These are phyloP conservation scores for Amylostereum chailletii DNA, from an alignment of 1,284 basidiomycete species.

Conservation along the genomic window DNA sequence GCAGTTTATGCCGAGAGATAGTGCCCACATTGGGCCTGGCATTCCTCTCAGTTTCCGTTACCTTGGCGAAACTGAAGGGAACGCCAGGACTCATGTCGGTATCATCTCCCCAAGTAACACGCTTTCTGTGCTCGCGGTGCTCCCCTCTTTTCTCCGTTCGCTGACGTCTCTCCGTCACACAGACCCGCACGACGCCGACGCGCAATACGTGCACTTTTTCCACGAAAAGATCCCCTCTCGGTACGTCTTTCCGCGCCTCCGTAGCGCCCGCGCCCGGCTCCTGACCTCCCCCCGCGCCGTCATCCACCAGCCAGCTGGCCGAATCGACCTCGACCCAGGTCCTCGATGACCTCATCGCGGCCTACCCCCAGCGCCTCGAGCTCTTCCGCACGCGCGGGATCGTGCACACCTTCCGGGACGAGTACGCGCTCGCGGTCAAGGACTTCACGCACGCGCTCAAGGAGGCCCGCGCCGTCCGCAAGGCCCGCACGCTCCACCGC, in stretches of 20 bases:
- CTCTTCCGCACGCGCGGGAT: slow-evolving; percentile 77
- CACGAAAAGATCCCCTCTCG: slow-evolving; percentile 85
- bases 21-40: too few relatives aligned
- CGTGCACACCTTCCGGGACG: slow-evolving; percentile 78
- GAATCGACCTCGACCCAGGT: slow-evolving; percentile 68
- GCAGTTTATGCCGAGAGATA: too few relatives aligned
- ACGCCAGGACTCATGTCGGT: too few relatives aligned
- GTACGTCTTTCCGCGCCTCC: slow-evolving; percentile 30
- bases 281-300: slow-evolving; percentile 4
- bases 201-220: slow-evolving; percentile 81
- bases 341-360: slow-evolving; percentile 65
- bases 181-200: slow-evolving; percentile 72
- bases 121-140: not conserved
- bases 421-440: slow-evolving; percentile 59
- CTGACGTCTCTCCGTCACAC: not conserved
- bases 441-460: slow-evolving; percentile 73
- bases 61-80: too few relatives aligned
- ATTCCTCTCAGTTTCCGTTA: too few relatives aligned
- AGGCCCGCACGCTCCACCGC: slow-evolving; percentile 46
- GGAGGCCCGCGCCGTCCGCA: slow-evolving; percentile 62
- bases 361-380: slow-evolving; percentile 65
- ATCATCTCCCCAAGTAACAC: not conserved
- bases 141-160: not conserved
- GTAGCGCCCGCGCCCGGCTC: not conserved
- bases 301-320: slow-evolving; percentile 55